Evolutionary conservation across 2,329 filamentous ascomycete genomes (phyloP), one percentile per base, ranked within the genome.

Genomic region (Trichoderma harzianum): DNA sequence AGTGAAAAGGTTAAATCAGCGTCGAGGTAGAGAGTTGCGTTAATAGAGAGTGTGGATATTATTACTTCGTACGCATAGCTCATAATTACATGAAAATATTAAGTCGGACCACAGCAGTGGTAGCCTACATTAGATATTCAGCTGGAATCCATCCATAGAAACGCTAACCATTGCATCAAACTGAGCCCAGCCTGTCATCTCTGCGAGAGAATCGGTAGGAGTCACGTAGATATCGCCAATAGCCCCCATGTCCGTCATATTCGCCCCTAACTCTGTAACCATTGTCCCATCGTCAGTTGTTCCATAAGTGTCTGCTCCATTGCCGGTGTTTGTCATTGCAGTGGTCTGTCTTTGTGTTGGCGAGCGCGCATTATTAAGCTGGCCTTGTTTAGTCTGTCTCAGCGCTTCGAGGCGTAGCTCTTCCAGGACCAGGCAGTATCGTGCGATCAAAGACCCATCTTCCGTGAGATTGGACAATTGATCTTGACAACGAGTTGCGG

Each of bases 181-280:
- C 36, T 69, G 66, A 26, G 66, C 66, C 66, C 66, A 69, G 14
- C 66, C 66, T 16, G 66, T 69, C 66, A 69, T 69, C n/a, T 69
- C 66, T 11, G 66, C 66, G 18, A 69, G 66, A 2, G 66, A 69
- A 2, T 69, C 66, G 12, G 66, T 69, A 12, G 66, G 66, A 1
- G 66, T 69, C n/a, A 69, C 66, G 24, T 69, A 69, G 14, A 69
- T 69, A 18, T 69, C 66, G 36, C 66, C 66, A 60, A 69, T 69
- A 10, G 55, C 66, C 3, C 66, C 66, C 66, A 69, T 69, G 21
- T 69, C 66, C 36, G 66, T 61, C 55, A 69, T 69, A 21, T 47
- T 47, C 14, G 55, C 66, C 36, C 66, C 66, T 5, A 69, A 39
- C 12, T 69, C 66, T 7, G 55, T n/a, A 60, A 69, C 55, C 55